Evolutionary conservation across 352 stramenopile genomes (phyloP), one percentile per base, ranked within the genome.

Genomic region (Globisporangium nodosum): DNA sequence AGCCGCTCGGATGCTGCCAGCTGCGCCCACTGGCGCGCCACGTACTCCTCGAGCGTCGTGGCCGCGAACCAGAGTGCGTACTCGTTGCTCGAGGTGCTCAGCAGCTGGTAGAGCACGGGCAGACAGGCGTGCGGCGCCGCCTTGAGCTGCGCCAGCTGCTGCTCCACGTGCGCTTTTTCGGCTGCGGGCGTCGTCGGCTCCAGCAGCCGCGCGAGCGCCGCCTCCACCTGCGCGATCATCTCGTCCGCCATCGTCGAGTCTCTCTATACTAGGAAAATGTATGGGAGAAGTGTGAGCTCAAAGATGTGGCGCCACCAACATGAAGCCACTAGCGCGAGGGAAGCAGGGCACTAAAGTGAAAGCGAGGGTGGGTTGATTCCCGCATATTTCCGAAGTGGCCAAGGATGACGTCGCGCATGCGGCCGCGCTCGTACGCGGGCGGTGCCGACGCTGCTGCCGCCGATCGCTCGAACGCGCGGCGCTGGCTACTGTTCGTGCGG

Each of bases 11-110:
- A 52, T 15, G 49, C 27, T 5, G 66, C 48, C 30, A 92, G 78
- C 30, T 74, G 68, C 0, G 62, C 31, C 79, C 79, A 92, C 56
- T 69, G 73, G 55, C 66, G 76, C 31, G 78, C 76, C 3, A 92
- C 76, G 64, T 90, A 90, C 66, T 92, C 81, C 43, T 92, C 81
- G 27, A 92, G 57, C 37, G 81, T 81, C 9, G 75, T 88, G 20
- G 71, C 65, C 5, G 81, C 81, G 53, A 92, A 92, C 81, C 81
- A 92, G 45, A 92, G 78, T 64, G 76, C 68, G 61, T 88, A 90
- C 70, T 90, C 77, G 64, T 78, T 88, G 58, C 65, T 74, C 12
- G 77, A 88, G 15, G 76, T 73, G 39, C 57, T 52, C 42, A 92
- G 60, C 15, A 92, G 61, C 66, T 83, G 69, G 59, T 81, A 85